Conservation (phyloP, 1,139 yeast genomes). For the Yamadazyma kanchanaburiensis region DNA sequence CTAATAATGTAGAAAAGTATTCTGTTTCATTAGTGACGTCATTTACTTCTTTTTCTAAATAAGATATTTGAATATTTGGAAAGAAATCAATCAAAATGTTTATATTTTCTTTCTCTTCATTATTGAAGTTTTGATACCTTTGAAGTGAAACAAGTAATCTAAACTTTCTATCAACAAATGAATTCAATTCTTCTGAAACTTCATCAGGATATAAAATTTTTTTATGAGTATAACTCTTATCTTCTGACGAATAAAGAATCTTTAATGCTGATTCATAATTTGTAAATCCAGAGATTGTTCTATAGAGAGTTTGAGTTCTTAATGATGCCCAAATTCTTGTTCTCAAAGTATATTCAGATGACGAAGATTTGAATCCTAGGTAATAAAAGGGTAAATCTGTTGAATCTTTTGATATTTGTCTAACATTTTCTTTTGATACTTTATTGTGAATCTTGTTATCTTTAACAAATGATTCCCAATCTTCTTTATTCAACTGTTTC, state of each 20-base stretch:
- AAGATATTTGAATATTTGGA: constrained; percentile 61
- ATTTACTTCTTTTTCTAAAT: constrained; percentile 47
- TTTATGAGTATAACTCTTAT: constrained; percentile 28
- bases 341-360: constrained; percentile 58
- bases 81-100: constrained; percentile 56
- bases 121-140: constrained; percentile 47
- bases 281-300: constrained; percentile 77
- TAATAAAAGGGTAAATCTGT: constrained; percentile 64
- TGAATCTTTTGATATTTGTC: neutral
- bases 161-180: constrained; percentile 62
- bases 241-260: constrained; percentile 62
- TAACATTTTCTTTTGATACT: neutral
- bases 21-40: constrained; percentile 24
- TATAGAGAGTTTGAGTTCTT: constrained; percentile 71
- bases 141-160: constrained; percentile 72
- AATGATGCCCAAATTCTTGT: constrained; percentile 83
- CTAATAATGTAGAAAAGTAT: constrained; percentile 64
- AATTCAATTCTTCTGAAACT: constrained; percentile 40
- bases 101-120: constrained; percentile 52
- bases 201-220: constrained; percentile 20
- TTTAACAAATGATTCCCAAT: constrained; percentile 75
- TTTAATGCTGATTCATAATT: constrained; percentile 69
- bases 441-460: constrained; percentile 44
- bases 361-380: constrained; percentile 65
- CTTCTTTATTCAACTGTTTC: constrained; percentile 63